Conservation (phyloP, 2,329 filamentous ascomycete species). For the Seiridium cupressi region DNA sequence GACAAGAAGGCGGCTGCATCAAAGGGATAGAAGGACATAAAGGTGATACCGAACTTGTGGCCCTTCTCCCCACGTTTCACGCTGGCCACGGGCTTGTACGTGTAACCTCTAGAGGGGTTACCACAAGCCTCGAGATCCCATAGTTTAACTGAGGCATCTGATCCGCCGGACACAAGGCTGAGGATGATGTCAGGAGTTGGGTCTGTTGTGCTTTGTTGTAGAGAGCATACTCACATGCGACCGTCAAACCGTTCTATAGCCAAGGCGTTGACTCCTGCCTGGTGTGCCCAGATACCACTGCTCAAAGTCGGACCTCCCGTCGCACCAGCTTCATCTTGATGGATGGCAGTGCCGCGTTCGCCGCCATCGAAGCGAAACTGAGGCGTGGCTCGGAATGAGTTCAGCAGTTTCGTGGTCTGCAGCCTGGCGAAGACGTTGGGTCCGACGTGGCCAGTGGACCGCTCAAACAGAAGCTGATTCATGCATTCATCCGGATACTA, state of each 20-base stretch:
- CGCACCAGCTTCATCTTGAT: constrained; percentile 19
- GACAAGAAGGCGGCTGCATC: constrained; percentile 74
- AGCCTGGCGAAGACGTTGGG: constrained; percentile 64
- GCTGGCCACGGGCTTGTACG: constrained; percentile 52
- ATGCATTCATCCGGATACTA: constrained; percentile 54
- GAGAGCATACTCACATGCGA: constrained; percentile 53
- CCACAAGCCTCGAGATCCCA: constrained; percentile 76
- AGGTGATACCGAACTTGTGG: constrained; percentile 72
- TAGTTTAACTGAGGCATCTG: constrained; percentile 78
- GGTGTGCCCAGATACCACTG: constrained; percentile 62
- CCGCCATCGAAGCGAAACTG: constrained; percentile 70
- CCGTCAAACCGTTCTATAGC: constrained; percentile 82
- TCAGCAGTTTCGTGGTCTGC: constrained; percentile 64
- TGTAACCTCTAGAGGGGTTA: constrained; percentile 42
- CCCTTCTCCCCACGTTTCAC: constrained; percentile 42
- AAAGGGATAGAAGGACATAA: constrained; percentile 76
- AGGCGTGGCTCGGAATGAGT: constrained; percentile 66
- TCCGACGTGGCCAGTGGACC: constrained; percentile 67
- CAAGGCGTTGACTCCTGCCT: constrained; percentile 75
- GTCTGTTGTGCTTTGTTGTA: not conserved
- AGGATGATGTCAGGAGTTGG: not conserved
- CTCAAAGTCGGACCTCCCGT: constrained; percentile 24
- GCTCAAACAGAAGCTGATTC: constrained; percentile 74
- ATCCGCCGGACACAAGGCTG: constrained; percentile 80
- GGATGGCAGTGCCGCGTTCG: constrained; percentile 34